phyloP scores from a whole-genome alignment of 2,329 filamentous ascomycete species.

The Pseudonectria foliicola region DNA sequence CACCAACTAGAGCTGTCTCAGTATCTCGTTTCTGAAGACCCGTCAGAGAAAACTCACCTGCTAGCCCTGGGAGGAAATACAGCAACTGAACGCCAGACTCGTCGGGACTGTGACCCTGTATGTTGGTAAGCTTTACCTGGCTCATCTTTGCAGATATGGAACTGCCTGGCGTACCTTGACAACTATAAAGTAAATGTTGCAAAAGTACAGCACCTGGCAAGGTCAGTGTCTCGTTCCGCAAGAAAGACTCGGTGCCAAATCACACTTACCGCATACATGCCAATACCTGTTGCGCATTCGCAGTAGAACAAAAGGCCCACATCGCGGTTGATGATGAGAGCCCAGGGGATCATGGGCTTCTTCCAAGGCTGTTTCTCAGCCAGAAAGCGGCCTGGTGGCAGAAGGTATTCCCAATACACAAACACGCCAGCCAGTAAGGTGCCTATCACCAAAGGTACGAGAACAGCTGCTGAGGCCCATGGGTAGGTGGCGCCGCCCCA shows the following conservation, averaged over 20 bases:
- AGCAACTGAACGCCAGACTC: conserved; percentile 51
- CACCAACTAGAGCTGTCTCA: conserved; percentile 34
- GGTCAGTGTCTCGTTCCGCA: conserved; percentile 29
- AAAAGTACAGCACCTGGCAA: conserved; percentile 55
- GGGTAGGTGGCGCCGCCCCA: conserved; percentile 49
- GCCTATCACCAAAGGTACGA: conserved; percentile 42
- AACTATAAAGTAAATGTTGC: conserved; percentile 60
- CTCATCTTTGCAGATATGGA: no score
- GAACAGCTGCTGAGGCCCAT: conserved; percentile 43
- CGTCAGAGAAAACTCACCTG: conserved; percentile 30
- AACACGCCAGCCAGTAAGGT: conserved; percentile 33
- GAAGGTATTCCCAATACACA: conserved; percentile 45
- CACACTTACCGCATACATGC: conserved; percentile 37
- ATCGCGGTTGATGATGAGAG: conserved; percentile 49
- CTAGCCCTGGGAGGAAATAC: conserved; percentile 58
- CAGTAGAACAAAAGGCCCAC: conserved; percentile 54
- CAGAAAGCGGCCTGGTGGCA: conserved; percentile 42
- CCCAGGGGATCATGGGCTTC: conserved; percentile 57
- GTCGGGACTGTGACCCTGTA: conserved; percentile 40
- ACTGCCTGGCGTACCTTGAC: conserved; percentile 38
- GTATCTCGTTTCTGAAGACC: neutral
- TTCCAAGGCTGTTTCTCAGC: conserved; percentile 44
- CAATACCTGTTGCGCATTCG: conserved; percentile 53
- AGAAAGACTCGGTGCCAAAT: no score
- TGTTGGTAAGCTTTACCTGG: no score